Conservation (phyloP, 352 stramenopile species). For the Blastocystis sp. region DNA sequence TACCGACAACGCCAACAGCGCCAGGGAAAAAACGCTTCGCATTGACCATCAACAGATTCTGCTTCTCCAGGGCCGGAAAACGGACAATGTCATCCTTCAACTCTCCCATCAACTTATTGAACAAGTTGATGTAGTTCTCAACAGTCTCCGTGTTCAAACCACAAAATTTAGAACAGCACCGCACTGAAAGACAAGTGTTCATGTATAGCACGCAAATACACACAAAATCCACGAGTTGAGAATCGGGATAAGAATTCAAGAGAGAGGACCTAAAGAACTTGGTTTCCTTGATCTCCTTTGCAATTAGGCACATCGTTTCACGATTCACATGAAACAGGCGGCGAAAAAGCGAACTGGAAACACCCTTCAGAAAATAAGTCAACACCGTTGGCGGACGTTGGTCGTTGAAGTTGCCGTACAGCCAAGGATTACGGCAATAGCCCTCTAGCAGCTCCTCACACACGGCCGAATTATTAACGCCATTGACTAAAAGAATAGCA, state of each 20-base stretch:
- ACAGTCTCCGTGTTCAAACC: not conserved
- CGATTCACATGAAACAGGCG: constrained; percentile 58
- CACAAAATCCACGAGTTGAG: not conserved
- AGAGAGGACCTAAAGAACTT: not conserved
- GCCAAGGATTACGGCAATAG: not conserved
- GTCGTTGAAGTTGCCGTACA: not conserved
- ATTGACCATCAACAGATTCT: constrained; percentile 55
- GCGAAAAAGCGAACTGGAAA: constrained; percentile 1
- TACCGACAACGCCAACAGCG: constrained; percentile 60
- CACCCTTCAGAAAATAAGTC: constrained; percentile 22
- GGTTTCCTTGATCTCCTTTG: constrained; percentile 20
- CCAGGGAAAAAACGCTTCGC: constrained; percentile 58
- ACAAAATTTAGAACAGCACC: constrained; percentile 39
- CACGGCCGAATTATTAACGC: not conserved
- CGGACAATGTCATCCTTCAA: constrained; percentile 56
- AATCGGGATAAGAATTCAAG: not conserved
- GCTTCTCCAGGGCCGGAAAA: constrained; percentile 27
- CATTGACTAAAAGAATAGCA: constrained; percentile 12
- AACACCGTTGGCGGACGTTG: not conserved
- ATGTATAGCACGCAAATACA: constrained; percentile 37
- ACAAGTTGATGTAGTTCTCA: constrained; percentile 39
- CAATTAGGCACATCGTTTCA: constrained; percentile 3
- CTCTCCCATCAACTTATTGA: constrained; percentile 68
- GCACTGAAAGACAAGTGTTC: constrained; percentile 25
- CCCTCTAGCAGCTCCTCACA: constrained; percentile 34